phyloP scores from a whole-genome alignment of 768 basidiomycete species.

The Hericium erinaceus region DNA sequence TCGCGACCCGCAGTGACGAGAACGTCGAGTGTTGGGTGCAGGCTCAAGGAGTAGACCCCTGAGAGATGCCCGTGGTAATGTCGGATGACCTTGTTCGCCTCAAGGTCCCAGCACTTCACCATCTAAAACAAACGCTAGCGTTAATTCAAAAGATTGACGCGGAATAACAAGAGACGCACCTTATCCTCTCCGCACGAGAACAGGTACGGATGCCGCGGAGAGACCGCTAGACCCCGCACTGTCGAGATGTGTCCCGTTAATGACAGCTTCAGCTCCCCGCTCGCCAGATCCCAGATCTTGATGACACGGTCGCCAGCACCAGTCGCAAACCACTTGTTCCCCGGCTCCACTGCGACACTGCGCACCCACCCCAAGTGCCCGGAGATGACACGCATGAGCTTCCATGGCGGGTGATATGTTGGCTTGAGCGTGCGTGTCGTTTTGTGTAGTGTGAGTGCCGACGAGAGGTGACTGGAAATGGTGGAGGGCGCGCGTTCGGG shows the following conservation, averaged over 20 bases:
- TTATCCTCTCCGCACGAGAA: conserved; percentile 99
- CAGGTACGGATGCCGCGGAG: conserved; percentile 87
- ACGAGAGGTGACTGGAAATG: conserved; percentile 68
- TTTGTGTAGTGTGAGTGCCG: conserved; percentile 87
- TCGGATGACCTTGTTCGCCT: conserved; percentile 97
- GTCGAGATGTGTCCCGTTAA: conserved; percentile 97
- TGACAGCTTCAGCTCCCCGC: conserved; percentile 94
- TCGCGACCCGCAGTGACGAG: conserved; percentile 94
- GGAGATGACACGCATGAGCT: conserved; percentile 91
- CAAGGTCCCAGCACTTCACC: conserved; percentile 99
- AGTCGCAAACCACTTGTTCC: conserved; percentile 97
- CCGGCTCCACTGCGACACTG: conserved; percentile 92
- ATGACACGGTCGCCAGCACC: conserved; percentile 97
- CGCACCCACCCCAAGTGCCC: conserved; percentile 98
- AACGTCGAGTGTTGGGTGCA: conserved; percentile 94
- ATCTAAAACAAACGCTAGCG: conserved; percentile 43
- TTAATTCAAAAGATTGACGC: neutral
- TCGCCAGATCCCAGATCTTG: conserved; percentile 98
- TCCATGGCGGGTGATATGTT: conserved; percentile 94
- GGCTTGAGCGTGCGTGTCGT: conserved; percentile 92
- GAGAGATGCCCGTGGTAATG: conserved; percentile 98
- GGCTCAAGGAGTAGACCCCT: conserved; percentile 87
- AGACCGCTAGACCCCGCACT: conserved; percentile 89
- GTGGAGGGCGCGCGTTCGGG: conserved; percentile 62
- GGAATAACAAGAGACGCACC: conserved; percentile 34